phyloP scores from a whole-genome alignment of 1,284 basidiomycete genomes.

The Trichosporon sp. region DNA sequence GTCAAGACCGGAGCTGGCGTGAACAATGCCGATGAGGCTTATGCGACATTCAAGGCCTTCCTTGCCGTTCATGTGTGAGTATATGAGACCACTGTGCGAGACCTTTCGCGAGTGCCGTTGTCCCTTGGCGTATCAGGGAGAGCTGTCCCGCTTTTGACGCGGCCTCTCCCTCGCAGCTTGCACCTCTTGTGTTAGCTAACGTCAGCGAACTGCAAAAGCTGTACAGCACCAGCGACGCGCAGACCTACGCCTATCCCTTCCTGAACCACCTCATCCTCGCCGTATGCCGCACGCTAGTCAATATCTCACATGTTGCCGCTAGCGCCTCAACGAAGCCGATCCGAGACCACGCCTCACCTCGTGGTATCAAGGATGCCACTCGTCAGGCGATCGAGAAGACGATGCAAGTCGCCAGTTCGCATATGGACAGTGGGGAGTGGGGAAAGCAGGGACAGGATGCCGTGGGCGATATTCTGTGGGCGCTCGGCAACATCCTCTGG shows the following conservation, averaged over 20 bases:
- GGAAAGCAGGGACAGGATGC: neutral
- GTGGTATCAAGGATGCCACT: constrained; percentile 35
- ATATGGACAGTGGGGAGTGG: constrained; percentile 25
- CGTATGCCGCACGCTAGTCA: constrained; percentile 5
- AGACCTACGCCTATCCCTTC: constrained; percentile 30
- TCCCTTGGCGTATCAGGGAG: no score
- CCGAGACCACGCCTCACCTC: constrained; percentile 26
- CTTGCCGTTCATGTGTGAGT: constrained; percentile 28
- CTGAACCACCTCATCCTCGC: constrained; percentile 29
- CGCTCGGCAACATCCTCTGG: constrained; percentile 36
- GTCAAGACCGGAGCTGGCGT: constrained; percentile 12
- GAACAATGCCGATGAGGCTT: constrained; percentile 10
- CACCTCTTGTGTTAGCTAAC: no score
- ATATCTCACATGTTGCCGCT: constrained; percentile 22
- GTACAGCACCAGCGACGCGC: constrained; percentile 21
- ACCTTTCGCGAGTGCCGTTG: no score
- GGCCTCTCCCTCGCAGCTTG: no score
- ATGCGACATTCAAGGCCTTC: constrained; percentile 24
- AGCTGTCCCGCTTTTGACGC: no score
- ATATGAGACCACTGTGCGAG: no score
- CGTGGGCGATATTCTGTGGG: constrained; percentile 36
- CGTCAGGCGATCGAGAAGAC: constrained; percentile 38
- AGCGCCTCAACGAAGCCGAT: constrained; percentile 25
- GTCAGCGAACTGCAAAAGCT: constrained; percentile 34
- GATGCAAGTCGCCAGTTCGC: constrained; percentile 28